Percentiles rank a stretch among this genome's conserved stretches.
Evolutionary conservation across 192 early-diverging fungal genomes (phyloP).

Genomic region (Backusella morwellensis): DNA sequence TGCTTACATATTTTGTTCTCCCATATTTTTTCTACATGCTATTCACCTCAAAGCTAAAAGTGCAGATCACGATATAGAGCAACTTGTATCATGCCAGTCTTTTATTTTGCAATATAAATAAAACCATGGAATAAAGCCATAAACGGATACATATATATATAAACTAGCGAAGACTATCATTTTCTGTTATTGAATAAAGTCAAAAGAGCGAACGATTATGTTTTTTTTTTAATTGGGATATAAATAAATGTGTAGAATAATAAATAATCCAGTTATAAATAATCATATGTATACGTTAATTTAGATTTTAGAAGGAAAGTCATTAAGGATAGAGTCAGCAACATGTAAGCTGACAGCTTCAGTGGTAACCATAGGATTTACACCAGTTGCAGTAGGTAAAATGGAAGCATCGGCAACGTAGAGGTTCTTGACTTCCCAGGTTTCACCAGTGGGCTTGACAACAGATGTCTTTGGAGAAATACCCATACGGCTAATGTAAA

Average conservation of each 20-base stretch:
- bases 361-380: constrained; percentile 60
- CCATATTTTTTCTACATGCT: not conserved
- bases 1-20: not conserved
- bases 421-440: constrained; percentile 70
- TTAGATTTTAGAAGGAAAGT: not conserved
- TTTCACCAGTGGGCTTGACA: constrained; percentile 64
- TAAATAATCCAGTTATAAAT: not conserved
- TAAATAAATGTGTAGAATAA: not conserved
- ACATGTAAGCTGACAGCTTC: constrained; percentile 34
- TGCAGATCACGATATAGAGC: too few species aligned
- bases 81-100: too few species aligned
- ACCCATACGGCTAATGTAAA: constrained; percentile 58
- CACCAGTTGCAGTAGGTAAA: constrained; percentile 73
- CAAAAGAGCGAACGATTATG: not conserved
- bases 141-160: too few species aligned
- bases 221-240: not conserved
- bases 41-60: too few species aligned
- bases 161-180: too few species aligned
- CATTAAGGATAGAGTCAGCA: constrained; percentile 33
- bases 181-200: not conserved
- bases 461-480: constrained; percentile 47
- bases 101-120: too few species aligned
- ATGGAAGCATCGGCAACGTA: constrained; percentile 72
- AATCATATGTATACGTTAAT: not conserved
- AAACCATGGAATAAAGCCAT: too few species aligned